Evolutionary conservation across 1,284 basidiomycete species (phyloP), one percentile per base, ranked within the genome.

Genomic region (Irpex rosettiformis): DNA sequence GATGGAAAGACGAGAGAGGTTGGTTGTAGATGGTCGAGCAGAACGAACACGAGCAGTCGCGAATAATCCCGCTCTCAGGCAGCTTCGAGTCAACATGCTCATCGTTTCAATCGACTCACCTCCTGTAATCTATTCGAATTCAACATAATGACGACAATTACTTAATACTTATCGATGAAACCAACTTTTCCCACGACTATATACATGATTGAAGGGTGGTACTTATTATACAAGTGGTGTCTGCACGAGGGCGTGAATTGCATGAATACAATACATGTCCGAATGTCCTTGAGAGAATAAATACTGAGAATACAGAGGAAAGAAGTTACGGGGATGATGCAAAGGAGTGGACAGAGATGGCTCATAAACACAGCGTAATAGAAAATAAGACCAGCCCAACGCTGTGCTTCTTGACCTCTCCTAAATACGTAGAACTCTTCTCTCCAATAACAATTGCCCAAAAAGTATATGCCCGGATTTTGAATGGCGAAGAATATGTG

Each of bases 301-400:
- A 22, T 6, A n/a, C 11, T 25, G 48, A 16, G 18, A 10, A 27
- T 28, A 10, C 27, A 28, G 33, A 27, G 22, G 25, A 51, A 27
- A 28, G 27, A 7, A 11, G 22, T 10, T 10, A 10, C 21, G 43
- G 22, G 10, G 11, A 11, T 1, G 48, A 51, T 27, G 27, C 25
- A 51, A 51, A 51, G 10, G 48, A 51, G 27, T 51, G 48, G 48
- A 51, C 48, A 22, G 48, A 51, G 21, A 51, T 25, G 27, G 48
- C 25, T 18, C 43, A 18, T 3, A 11, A 28, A 47, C 13, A 47
- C 43, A 22, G 48, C 48, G 24, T 8, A 6, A 28, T 10, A 10
- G 48, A 27, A 27, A 51, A 24, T 8, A 8, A 45, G 43, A n/a
- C 43, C 43, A 45, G 33, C 33, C 33, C 33, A 18, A 45, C 43